Evolutionary conservation across 1,284 basidiomycete genomes (phyloP).

Genomic region (Naganishia liquefaciens): DNA sequence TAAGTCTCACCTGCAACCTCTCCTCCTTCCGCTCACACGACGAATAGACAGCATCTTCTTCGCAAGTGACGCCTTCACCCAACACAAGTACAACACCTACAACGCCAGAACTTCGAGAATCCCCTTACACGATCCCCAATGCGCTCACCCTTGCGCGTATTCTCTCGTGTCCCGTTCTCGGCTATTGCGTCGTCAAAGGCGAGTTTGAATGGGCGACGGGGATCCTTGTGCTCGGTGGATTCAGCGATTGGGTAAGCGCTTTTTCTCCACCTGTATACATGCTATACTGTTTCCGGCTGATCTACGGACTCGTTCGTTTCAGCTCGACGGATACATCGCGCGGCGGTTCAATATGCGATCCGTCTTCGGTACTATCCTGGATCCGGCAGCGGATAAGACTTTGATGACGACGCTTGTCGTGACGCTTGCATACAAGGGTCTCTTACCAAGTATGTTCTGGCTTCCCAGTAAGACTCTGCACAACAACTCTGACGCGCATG

Average conservation of each 20-base stretch:
- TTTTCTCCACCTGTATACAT: background rate
- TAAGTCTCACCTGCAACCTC: background rate
- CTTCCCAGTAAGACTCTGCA: too few relatives aligned
- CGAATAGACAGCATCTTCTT: too few relatives aligned
- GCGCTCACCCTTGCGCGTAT: conserved; percentile 84
- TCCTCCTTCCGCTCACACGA: too few relatives aligned
- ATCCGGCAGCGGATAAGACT: conserved; percentile 95
- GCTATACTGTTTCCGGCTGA: conserved; percentile 20
- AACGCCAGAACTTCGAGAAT: conserved; percentile 62
- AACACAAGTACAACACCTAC: background rate
- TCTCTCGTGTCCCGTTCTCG: conserved; percentile 81
- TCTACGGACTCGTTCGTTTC: conserved; percentile 26
- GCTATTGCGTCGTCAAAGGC: conserved; percentile 84
- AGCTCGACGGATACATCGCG: conserved; percentile 90
- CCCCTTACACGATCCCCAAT: conserved; percentile 95
- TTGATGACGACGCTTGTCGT: conserved; percentile 93
- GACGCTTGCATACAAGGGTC: conserved; percentile 75
- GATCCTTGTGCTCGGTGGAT: conserved; percentile 80
- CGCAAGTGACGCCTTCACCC: too few relatives aligned
- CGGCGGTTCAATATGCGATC: conserved; percentile 79
- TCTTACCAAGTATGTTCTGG: conserved; percentile 69
- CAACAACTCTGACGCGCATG: background rate
- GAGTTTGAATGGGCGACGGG: conserved; percentile 77
- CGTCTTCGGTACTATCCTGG: conserved; percentile 89
- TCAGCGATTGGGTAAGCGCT: conserved; percentile 80